phyloP scores from a whole-genome alignment of 805 yeast species.

The Starmerella stellata region DNA sequence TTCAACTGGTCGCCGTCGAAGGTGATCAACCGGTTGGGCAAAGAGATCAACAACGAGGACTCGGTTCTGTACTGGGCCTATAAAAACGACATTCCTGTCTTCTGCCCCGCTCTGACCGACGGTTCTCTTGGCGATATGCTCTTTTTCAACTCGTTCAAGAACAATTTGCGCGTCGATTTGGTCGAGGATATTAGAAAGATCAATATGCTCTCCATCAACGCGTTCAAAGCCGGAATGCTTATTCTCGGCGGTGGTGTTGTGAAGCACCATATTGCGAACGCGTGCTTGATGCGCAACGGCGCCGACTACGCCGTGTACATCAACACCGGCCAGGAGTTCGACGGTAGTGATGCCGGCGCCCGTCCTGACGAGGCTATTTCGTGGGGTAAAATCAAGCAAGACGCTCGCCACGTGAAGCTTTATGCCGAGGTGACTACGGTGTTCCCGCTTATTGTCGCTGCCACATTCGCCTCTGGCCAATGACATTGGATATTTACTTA shows the following conservation, averaged over 20 bases:
- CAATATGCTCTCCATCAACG: conserved; percentile 89
- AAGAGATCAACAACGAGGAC: conserved; percentile 83
- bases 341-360: conserved; percentile 98
- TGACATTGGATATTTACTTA: too few relatives aligned
- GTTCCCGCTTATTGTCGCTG: conserved; percentile 91
- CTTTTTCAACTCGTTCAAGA: conserved; percentile 92
- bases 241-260: conserved; percentile 91
- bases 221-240: conserved; percentile 86
- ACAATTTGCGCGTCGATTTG: conserved; percentile 73
- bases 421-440: conserved; percentile 91
- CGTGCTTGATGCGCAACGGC: conserved; percentile 97
- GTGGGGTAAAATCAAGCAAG: conserved; percentile 97
- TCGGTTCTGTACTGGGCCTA: conserved; percentile 97
- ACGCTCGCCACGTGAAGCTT: conserved; percentile 77
- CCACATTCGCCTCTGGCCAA: conserved; percentile 35
- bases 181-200: conserved; percentile 85
- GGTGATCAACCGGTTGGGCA: conserved; percentile 81
- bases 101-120: conserved; percentile 95
- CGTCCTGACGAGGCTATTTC: conserved; percentile 97
- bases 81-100: conserved; percentile 86
- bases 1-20: conserved; percentile 77
- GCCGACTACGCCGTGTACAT: conserved; percentile 96
- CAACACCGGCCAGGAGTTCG: conserved; percentile 96
- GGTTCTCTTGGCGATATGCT: conserved; percentile 98
- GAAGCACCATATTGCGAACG: conserved; percentile 94